Evolutionary conservation across 768 basidiomycete species (phyloP).

Genomic region (Ramaria sp.): DNA sequence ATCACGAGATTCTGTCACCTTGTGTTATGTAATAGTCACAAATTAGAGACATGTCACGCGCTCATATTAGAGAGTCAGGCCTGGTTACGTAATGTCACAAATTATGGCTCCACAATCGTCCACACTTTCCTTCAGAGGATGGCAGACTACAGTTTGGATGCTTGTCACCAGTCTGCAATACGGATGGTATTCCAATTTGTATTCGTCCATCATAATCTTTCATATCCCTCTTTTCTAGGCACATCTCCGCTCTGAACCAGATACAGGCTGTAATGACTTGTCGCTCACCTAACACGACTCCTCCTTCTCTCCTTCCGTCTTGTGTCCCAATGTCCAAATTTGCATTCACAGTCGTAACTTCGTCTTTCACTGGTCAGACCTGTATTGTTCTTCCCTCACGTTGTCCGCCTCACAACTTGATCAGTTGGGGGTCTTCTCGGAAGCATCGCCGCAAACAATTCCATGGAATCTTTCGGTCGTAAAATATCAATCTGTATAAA

Average conservation of each 20-base stretch:
- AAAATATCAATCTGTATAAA: conserved; percentile 54
- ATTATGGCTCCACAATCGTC: conserved; percentile 1
- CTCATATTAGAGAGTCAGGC: not conserved
- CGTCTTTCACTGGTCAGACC: conserved; percentile 54
- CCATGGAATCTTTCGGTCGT: conserved; percentile 65
- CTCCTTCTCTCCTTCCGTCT: conserved; percentile 37
- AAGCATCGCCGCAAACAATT: conserved; percentile 51
- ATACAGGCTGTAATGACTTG: conserved; percentile 74
- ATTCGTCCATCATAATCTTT: not conserved
- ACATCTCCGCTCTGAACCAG: conserved; percentile 86
- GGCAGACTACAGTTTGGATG: conserved; percentile 8
- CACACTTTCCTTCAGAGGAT: conserved; percentile 6
- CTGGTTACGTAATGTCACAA: not conserved
- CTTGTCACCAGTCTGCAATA: conserved; percentile 8
- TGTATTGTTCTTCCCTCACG: not conserved
- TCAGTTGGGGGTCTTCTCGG: conserved; percentile 71
- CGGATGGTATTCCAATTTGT: conserved; percentile 6
- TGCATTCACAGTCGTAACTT: conserved; percentile 73
- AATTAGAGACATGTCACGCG: not conserved
- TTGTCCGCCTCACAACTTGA: not conserved
- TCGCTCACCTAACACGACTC: conserved; percentile 17
- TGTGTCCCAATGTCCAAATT: conserved; percentile 75
- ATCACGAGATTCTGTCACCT: too few relatives aligned
- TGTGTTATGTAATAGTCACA: not conserved
- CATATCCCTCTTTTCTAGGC: conserved; percentile 39